Evolutionary conservation across 768 basidiomycete genomes (phyloP).

Genomic region (Obba rivulosa): DNA sequence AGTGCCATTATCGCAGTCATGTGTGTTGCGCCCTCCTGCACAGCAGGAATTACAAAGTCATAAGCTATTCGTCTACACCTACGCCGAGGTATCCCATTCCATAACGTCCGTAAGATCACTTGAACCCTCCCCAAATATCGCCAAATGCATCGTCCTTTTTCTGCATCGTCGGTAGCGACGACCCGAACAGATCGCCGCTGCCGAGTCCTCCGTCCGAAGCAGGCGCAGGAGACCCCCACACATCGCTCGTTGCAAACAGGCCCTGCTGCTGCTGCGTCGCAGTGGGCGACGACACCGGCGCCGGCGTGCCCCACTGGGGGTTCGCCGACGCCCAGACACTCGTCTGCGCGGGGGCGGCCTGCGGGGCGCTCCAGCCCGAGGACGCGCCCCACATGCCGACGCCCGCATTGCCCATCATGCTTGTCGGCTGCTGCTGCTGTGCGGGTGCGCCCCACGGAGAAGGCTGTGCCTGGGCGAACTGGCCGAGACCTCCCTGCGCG

Average conservation of each 20-base stretch:
- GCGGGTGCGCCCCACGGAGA: slow-evolving; percentile 15
- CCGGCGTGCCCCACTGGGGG: background rate
- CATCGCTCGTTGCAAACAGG: slow-evolving; percentile 40
- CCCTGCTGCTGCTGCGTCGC: slow-evolving; percentile 10
- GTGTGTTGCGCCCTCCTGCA: background rate
- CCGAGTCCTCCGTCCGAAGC: slow-evolving; percentile 14
- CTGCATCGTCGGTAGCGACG: slow-evolving; percentile 28
- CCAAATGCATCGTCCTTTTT: slow-evolving; percentile 81
- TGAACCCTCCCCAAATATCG: slow-evolving; percentile 81
- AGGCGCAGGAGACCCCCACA: slow-evolving; percentile 45
- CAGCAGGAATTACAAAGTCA: background rate
- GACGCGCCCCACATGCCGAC: slow-evolving; percentile 60
- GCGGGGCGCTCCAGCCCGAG: slow-evolving; percentile 53
- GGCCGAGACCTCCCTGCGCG: slow-evolving; percentile 21
- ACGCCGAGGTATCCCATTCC: background rate
- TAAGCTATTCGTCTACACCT: background rate
- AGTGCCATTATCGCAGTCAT: too few species aligned
- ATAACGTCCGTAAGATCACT: slow-evolving; percentile 34
- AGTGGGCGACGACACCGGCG: background rate
- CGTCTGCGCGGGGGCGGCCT: slow-evolving; percentile 30
- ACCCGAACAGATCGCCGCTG: slow-evolving; percentile 30
- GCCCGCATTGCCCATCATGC: slow-evolving; percentile 50
- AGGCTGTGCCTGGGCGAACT: slow-evolving; percentile 15
- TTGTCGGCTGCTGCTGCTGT: slow-evolving; percentile 32
- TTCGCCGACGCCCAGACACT: slow-evolving; percentile 18